Percentiles rank a stretch among this genome's conserved stretches.
Evolutionary conservation across 805 yeast species (phyloP).

Genomic region (Blastobotrys americana): DNA sequence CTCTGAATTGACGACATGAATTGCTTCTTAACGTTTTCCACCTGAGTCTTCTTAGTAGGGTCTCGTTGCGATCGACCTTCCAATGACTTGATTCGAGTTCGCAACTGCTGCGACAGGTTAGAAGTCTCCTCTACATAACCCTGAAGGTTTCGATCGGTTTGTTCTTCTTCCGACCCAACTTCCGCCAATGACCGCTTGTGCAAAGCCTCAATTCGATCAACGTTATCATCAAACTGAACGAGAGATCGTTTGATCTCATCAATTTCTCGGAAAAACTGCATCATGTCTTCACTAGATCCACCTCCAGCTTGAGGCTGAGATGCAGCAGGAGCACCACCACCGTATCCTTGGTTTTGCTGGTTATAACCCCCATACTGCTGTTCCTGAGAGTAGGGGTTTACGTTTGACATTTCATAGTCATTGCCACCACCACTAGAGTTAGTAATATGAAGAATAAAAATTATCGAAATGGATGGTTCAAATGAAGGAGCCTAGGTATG

Average conservation of each 20-base stretch:
- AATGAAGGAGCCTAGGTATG: too few species aligned
- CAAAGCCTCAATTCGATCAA: conserved; percentile 60
- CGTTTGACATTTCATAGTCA: conserved; percentile 17
- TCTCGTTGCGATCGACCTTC: conserved; percentile 51
- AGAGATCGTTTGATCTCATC: conserved; percentile 61
- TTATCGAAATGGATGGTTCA: too few species aligned
- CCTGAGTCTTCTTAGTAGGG: conserved; percentile 79
- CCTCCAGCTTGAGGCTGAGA: too few species aligned
- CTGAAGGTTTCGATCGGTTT: conserved; percentile 69
- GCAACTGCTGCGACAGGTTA: conserved; percentile 66
- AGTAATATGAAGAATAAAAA: too few species aligned
- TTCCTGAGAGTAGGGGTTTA: conserved; percentile 16
- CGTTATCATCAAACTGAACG: conserved; percentile 60
- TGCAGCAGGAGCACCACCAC: conserved; percentile 11
- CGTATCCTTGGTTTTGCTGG: not conserved
- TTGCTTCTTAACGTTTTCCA: conserved; percentile 77
- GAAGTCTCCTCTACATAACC: conserved; percentile 69
- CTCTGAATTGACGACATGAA: conserved; percentile 82
- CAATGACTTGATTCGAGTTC: conserved; percentile 65
- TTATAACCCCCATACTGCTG: not conserved
- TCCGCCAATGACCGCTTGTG: conserved; percentile 69
- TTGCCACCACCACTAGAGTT: too few species aligned
- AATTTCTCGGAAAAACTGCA: conserved; percentile 61
- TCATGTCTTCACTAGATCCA: conserved; percentile 42
- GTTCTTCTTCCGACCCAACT: conserved; percentile 56